A percentile compares a stretch with the other conserved stretches of the same genome.
Conservation (phyloP, 257 asterid genomes). For the Jaltomata sinuosa region DNA sequence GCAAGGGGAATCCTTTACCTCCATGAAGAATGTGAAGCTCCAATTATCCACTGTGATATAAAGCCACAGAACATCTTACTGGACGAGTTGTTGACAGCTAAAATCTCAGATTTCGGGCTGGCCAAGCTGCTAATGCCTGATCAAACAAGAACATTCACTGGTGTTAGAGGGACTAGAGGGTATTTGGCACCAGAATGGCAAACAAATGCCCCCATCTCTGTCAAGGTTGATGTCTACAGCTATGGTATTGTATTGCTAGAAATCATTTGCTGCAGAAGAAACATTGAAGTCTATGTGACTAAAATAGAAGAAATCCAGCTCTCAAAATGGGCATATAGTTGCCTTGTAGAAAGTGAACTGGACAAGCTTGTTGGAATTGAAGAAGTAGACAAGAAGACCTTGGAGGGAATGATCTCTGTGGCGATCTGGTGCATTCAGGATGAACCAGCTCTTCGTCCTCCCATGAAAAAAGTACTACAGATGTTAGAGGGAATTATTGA, state of each 20-base stretch:
- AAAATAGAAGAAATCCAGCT: conserved; percentile 13
- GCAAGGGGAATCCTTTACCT: conserved; percentile 21
- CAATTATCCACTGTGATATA: conserved; percentile 19
- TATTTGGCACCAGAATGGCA: conserved; percentile 24
- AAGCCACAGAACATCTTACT: conserved; percentile 20
- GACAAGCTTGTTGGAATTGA: conserved; percentile 5
- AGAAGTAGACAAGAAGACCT: conserved; percentile 8
- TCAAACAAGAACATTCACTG: conserved; percentile 21
- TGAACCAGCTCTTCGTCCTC: conserved; percentile 11
- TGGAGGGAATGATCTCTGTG: conserved; percentile 15
- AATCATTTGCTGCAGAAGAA: conserved; percentile 13
- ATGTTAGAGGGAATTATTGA: conserved; percentile 18
- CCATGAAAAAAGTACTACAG: conserved; percentile 15
- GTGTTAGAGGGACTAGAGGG: conserved; percentile 17
- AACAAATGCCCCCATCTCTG: conserved; percentile 2
- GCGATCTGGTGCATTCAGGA: conserved; percentile 21
- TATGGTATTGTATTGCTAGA: conserved; percentile 18
- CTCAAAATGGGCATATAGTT: conserved; percentile 13
- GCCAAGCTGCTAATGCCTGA: conserved; percentile 19
- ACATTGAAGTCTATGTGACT: neutral
- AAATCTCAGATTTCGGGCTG: conserved; percentile 17
- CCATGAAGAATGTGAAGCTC: conserved; percentile 22
- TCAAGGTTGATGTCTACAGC: conserved; percentile 20
- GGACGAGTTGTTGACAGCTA: conserved; percentile 11
- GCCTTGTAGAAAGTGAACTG: conserved; percentile 1